Evolutionary conservation across 2,329 filamentous ascomycete genomes (phyloP).

Genomic region (Fusarium succisae): DNA sequence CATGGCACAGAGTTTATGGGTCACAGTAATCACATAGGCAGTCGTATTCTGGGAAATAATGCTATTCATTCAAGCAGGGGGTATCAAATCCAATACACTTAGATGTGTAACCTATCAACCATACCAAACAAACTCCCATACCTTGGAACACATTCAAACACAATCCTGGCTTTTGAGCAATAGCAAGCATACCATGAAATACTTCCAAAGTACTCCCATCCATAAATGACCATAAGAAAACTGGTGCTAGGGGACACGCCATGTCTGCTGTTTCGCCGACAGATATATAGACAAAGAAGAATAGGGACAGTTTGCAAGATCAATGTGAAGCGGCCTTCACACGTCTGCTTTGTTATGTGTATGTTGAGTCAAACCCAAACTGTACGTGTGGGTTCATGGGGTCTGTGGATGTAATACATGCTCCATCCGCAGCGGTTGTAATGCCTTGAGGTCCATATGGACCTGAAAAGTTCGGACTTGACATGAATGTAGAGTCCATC

Average conservation of each 20-base stretch:
- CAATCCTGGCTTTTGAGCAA: constrained; percentile 14
- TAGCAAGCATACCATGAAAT: not conserved
- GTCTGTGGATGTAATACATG: constrained; percentile 35
- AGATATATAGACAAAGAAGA: constrained; percentile 9
- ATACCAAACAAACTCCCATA: constrained; percentile 27
- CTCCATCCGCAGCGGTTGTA: constrained; percentile 33
- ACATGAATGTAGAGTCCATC: constrained; percentile 43
- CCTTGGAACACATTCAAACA: constrained; percentile 8
- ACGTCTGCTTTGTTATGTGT: not conserved
- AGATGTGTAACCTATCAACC: constrained; percentile 7
- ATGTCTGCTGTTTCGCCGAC: not conserved
- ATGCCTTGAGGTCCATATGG: constrained; percentile 37
- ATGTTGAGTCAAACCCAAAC: constrained; percentile 27
- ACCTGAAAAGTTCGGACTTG: constrained; percentile 31
- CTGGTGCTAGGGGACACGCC: not conserved
- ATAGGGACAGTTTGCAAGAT: constrained; percentile 3
- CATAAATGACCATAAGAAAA: constrained; percentile 1
- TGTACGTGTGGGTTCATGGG: constrained; percentile 26
- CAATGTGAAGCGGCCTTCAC: not conserved
- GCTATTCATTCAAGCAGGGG: constrained; percentile 29
- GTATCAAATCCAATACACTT: constrained; percentile 35
- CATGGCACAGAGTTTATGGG: not conserved
- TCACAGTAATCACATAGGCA: not conserved
- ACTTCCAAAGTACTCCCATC: constrained; percentile 7
- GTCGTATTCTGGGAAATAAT: not conserved